Base-by-base conservation (phyloP, 805 yeast species). In the Pichia cephalocereana region DNA sequence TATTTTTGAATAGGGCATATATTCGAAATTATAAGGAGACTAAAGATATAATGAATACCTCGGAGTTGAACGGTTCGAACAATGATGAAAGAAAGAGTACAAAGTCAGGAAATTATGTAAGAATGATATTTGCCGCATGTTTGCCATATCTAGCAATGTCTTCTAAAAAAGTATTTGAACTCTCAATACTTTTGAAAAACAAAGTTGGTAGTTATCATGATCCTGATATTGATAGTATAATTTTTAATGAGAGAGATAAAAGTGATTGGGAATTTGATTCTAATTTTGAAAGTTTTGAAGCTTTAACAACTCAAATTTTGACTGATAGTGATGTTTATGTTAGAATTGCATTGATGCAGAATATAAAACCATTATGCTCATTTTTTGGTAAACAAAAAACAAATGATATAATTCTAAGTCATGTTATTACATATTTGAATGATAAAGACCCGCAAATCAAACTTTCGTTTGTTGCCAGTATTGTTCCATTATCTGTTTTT, bases 361-460 rank as follows among this genome's bases (percentile, higher is more conserved):
- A 86, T 51, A 82, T 90, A n/a, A 68, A 84, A 8, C 86, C 89
- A 0, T 63, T 93, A 4, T 87, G 96, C 56, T 71, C 81, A 10
- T 85, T 84, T 50, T 82, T 93, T 60, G 96, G 96, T 0, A 80
- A 83, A 47, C 95, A 87, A 47, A 86, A 81, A 55, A 84, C 96
- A 0, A 90, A 86, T 59, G 98, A 93, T 61, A 71, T 93, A 39
- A 80, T 93, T 23, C 66, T 93, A 43, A 89, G 96, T 41, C 98
- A 93, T 68, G 69, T 90, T 48, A 90, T 93, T 41, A 90, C 98
- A 0, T 93, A 89, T 59, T 67, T 93, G 53, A 93, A 93, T 63
- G 96, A 90, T 59, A 74, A 79, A 47, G 80, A 81, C 57, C 68
- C 83, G 0, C 74, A 79, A 19, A 68, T 93, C 23, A 71, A 95